A percentile compares a stretch with the other conserved stretches of the same genome.
These are phyloP conservation scores for Fusarium circinatum DNA, from an alignment of 2,329 filamentous ascomycete genomes.

Conservation along the genomic window DNA sequence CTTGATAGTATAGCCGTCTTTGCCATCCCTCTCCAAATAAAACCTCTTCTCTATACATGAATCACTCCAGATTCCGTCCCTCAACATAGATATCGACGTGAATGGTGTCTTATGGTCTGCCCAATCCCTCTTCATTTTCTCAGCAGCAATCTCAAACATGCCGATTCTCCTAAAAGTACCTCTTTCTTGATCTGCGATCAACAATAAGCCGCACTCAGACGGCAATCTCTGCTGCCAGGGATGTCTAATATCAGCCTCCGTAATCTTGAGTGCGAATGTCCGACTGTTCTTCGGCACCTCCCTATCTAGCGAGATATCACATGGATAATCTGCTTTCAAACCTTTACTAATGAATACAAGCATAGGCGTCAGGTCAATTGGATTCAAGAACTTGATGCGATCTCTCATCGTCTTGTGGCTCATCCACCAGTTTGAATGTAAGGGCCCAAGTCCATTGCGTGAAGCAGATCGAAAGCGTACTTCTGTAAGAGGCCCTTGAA, in stretches of 20 bases:
- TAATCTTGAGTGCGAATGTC: not conserved
- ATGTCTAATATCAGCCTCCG: not conserved
- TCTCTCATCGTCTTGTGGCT: not conserved
- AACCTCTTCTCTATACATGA: not conserved
- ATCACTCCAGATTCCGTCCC: not conserved
- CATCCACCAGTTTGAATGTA: not conserved
- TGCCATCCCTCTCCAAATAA: not conserved
- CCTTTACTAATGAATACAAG: not conserved
- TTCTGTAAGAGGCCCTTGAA: not conserved
- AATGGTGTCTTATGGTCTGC: not conserved
- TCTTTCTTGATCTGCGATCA: not conserved
- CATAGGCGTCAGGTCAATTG: not conserved
- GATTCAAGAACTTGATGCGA: not conserved
- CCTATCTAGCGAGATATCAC: not conserved
- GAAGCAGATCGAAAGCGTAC: not conserved
- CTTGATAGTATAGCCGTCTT: not conserved
- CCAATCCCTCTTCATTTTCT: not conserved
- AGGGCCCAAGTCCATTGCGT: not conserved
- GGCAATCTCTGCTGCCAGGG: not conserved
- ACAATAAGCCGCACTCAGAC: not conserved
- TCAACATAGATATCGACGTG: not conserved
- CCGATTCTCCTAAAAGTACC: not conserved
- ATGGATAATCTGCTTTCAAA: not conserved
- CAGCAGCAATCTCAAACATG: not conserved
- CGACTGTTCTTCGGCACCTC: not conserved